Conservation (phyloP, 169 alveolate genomes). For the Eimeria falciformis region DNA sequence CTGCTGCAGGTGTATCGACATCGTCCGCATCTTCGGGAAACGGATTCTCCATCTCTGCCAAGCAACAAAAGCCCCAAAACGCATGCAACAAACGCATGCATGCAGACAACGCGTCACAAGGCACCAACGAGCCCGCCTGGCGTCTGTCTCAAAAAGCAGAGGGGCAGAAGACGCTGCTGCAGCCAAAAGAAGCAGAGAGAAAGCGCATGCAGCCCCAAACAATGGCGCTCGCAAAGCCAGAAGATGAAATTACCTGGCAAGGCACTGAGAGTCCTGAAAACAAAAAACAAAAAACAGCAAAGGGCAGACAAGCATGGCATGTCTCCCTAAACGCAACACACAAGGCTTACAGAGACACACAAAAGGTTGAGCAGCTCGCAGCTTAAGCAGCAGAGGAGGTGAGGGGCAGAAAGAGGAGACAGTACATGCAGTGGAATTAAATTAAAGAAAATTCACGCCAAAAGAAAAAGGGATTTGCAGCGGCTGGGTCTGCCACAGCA, state of each 20-base stretch:
- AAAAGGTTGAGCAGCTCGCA: not conserved
- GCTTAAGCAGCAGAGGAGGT: not conserved
- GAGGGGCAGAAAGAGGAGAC: not conserved
- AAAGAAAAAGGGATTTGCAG: no score
- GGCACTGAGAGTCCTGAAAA: not conserved
- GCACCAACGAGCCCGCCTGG: no score
- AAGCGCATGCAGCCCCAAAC: not conserved
- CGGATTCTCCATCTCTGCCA: slow-evolving; percentile 17
- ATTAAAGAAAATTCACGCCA: no score
- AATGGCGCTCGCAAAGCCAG: no score
- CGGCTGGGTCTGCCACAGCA: no score
- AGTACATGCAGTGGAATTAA: no score
- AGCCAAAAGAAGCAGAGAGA: not conserved
- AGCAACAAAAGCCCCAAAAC: no score
- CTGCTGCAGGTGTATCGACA: not conserved
- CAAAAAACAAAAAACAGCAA: not conserved
- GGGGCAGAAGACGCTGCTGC: no score
- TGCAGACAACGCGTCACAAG: no score
- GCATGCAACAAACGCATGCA: no score
- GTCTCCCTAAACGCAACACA: not conserved
- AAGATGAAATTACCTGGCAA: not conserved
- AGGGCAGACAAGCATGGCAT: not conserved
- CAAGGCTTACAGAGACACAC: no score
- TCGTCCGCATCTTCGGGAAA: slow-evolving; percentile 50
- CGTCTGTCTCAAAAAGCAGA: no score